Base-by-base conservation (phyloP, 306 rosid genomes). In the Phaseolus lunatus region DNA sequence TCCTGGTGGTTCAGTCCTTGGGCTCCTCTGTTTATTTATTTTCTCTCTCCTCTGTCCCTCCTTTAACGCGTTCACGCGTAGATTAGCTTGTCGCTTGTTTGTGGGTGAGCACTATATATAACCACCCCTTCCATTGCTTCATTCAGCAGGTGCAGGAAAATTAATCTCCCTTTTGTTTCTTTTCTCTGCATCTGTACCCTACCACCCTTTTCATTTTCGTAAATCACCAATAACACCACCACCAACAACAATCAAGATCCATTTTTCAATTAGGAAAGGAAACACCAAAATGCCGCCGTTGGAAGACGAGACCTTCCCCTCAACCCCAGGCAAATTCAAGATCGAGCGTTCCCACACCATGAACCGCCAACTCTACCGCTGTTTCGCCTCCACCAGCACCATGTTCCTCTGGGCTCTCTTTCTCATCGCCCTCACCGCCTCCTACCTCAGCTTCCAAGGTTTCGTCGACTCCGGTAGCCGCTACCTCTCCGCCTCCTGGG, bases 301-400 rank as follows among this genome's bases (percentile, higher is more conserved):
- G 50, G 90, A 94, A 18, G 91, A 88, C 4, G 96, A 91, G 58
- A 79, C 89, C 5, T 87, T 90, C 37, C 98, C 97, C 0, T 90
- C 96, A 33, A 90, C 97, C 29, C 98, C 97, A 0, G 97, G 97
- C 0, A 91, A 94, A 84, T 91, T 90, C 90, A 94, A 94, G 88
- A 87, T 87, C 84, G 97, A 93, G 16, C 76, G 96, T 14, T 18
- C 69, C 18, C 77, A 93, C 84, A 45, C n/a, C 79, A 64, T 88
- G 85, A 89, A 87, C 80, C 97, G 97, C 4, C 96, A 93, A 41
- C 80, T 90, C 26, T 82, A 87, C 78, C 97, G 98, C 0, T 91
- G 96, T 12, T 91, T 91, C 81, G 86, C 94, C 20, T 91, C 97
- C 27, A 87, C 98, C 0, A 94, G 97, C 88, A 91, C 98, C 43